phyloP scores from a whole-genome alignment of 2,329 filamentous ascomycete genomes.

The Neonectria magnoliae region DNA sequence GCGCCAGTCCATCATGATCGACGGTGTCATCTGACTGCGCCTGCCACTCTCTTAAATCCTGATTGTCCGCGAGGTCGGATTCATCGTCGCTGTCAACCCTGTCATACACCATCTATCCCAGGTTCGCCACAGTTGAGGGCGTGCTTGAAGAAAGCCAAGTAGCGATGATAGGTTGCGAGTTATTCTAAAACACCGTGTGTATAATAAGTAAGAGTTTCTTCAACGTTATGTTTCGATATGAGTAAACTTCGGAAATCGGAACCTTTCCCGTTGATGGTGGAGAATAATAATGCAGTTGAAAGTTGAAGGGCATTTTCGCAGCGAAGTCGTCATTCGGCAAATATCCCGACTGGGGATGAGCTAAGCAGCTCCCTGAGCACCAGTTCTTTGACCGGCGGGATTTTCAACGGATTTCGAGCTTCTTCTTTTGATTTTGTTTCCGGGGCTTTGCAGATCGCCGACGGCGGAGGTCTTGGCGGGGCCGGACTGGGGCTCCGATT shows the following conservation, averaged over 20 bases:
- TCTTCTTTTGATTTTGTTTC: conserved; percentile 22
- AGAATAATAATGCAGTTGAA: not conserved
- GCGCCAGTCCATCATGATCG: conserved; percentile 5
- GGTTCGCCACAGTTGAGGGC: not conserved
- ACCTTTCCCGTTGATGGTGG: not conserved
- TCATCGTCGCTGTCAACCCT: conserved; percentile 29
- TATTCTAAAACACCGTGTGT: too few species aligned
- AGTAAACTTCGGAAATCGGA: not conserved
- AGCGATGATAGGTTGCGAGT: not conserved
- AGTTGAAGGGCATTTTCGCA: not conserved
- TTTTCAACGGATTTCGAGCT: not conserved
- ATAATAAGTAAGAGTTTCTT: not conserved
- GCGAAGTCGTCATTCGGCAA: not conserved
- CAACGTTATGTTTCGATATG: not conserved
- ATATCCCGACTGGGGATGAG: conserved; percentile 14
- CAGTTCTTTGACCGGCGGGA: conserved; percentile 1
- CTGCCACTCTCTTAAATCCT: conserved; percentile 7
- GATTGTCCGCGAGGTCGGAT: conserved; percentile 19
- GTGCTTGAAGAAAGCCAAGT: not conserved
- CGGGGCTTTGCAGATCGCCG: conserved; percentile 19
- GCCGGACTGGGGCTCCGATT: conserved; percentile 14
- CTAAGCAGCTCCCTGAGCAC: conserved; percentile 15
- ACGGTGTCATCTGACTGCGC: not conserved
- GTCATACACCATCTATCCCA: conserved; percentile 37
- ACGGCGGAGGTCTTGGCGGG: conserved; percentile 11